Conservation (phyloP, 352 stramenopile genomes). For the Aphanomyces invadans region DNA sequence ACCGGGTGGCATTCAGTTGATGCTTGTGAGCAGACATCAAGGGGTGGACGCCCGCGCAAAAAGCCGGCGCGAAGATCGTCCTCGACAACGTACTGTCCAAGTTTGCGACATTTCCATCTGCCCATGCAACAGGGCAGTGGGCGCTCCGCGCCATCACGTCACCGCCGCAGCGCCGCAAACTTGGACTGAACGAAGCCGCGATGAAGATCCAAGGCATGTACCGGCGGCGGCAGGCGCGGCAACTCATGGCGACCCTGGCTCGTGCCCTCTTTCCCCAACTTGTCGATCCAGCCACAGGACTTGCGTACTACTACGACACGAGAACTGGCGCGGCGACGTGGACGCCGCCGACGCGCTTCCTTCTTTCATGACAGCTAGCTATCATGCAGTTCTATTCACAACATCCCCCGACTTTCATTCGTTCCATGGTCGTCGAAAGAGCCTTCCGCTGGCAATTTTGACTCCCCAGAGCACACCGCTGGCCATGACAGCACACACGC, state of each 20-base stretch:
- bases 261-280: conserved; percentile 34
- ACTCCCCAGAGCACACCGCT: too few relatives aligned
- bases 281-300: conserved; percentile 40
- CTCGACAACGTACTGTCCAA: not conserved
- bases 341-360: conserved; percentile 38
- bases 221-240: conserved; percentile 41
- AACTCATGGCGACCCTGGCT: conserved; percentile 34
- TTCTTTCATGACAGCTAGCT: not conserved
- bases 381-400: too few relatives aligned
- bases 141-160: not conserved
- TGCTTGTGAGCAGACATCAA: not conserved
- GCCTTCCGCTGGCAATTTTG: too few relatives aligned
- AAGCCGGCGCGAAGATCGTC: conserved; percentile 15
- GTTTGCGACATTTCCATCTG: not conserved
- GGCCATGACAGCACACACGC: too few relatives aligned
- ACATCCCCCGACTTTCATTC: too few relatives aligned
- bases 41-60: not conserved
- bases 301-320: conserved; percentile 49
- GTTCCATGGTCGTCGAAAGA: too few relatives aligned
- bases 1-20: not conserved
- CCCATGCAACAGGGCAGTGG: not conserved
- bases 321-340: conserved; percentile 47
- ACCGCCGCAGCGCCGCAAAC: not conserved
- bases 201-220: conserved; percentile 49
- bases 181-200: conserved; percentile 10